Base-by-base conservation (phyloP, 129 eudicot genomes). In the Silybum marianum region DNA sequence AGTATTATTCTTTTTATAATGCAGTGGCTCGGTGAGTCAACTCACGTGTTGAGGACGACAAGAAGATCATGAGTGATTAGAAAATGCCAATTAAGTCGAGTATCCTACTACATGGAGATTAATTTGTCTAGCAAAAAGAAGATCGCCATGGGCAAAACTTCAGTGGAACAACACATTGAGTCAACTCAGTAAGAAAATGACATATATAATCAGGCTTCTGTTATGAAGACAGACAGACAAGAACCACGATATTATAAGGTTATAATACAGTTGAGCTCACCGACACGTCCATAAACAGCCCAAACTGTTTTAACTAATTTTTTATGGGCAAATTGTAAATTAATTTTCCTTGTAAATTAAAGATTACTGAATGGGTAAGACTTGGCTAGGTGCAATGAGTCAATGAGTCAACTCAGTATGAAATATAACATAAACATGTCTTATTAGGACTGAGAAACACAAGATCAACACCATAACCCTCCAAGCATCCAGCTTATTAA, bases 391-490 rank as follows among this genome's bases (percentile, higher is more conserved):
- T 24, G 13, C 72, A 22, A 77, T 34, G 11, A 39, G 65, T 32
- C 65, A 39, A 48, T 40, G 83, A 25, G 38, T 74, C 73, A 81
- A 73, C 74, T 73, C 84, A 18, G 23, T 44, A 11, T 58, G 46
- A 73, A 24, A 73, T 72, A 42, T 73, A 62, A 74, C 66, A 60
- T 70, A 23, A 62, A 28, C 48, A n/a, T 38, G 22, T 7, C 30
- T 38, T 58, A 80, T 54, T 71, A 36, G 60, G 18, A 48, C 69
- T 2, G 14, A 46, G 26, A 69, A 46, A 44, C 73, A 19, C 69
- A 62, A 21, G 21, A 51, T 51, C 63, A 51, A 51, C 63, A 19
- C 69, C 24, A 7, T 11, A 73, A 23, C 69, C 16, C 5, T 51
- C 44, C 44, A 75, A 54, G 19, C 13, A 28, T 22, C 66, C 63